Evolutionary conservation across 306 rosid genomes (phyloP).

Genomic region (Urtica urens): DNA sequence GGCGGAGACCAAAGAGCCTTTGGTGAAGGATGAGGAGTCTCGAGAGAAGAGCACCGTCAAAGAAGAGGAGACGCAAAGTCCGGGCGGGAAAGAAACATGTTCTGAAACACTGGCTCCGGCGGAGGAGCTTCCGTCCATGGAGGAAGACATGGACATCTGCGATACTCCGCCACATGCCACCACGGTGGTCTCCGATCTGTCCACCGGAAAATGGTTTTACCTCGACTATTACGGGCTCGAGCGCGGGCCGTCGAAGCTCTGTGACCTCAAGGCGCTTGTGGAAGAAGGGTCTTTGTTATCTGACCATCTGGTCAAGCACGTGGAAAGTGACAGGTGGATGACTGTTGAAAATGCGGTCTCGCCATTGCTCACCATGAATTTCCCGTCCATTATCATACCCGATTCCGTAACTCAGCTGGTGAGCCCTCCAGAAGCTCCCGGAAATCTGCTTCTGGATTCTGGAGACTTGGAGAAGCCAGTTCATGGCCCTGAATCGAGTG

Average conservation of each 20-base stretch:
- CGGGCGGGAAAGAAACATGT: slow-evolving; percentile 26
- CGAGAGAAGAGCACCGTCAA: slow-evolving; percentile 35
- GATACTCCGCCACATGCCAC: slow-evolving; percentile 92
- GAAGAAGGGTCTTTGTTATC: slow-evolving; percentile 72
- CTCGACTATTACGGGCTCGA: slow-evolving; percentile 76
- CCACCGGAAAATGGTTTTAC: slow-evolving; percentile 88
- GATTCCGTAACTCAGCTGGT: slow-evolving; percentile 72
- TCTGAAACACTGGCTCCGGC: slow-evolving; percentile 43
- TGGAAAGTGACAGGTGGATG: slow-evolving; percentile 84
- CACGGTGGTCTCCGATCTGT: slow-evolving; percentile 46
- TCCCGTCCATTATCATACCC: slow-evolving; percentile 54
- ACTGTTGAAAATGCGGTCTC: slow-evolving; percentile 95
- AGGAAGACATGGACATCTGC: slow-evolving; percentile 98
- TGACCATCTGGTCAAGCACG: slow-evolving; percentile 89
- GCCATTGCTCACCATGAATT: slow-evolving; percentile 50
- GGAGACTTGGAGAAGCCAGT: slow-evolving; percentile 40
- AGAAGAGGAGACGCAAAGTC: slow-evolving; percentile 49
- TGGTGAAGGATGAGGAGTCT: slow-evolving; percentile 42
- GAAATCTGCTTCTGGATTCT: slow-evolving; percentile 65
- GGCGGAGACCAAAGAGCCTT: slow-evolving; percentile 39
- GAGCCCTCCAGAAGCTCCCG: slow-evolving; percentile 96
- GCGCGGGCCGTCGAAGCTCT: slow-evolving; percentile 68
- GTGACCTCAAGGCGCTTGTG: slow-evolving; percentile 73
- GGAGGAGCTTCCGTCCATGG: slow-evolving; percentile 89
- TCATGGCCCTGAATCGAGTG: slow-evolving; percentile 20